Conservation (phyloP, 257 asterid species). For the Linaria vulgaris region DNA sequence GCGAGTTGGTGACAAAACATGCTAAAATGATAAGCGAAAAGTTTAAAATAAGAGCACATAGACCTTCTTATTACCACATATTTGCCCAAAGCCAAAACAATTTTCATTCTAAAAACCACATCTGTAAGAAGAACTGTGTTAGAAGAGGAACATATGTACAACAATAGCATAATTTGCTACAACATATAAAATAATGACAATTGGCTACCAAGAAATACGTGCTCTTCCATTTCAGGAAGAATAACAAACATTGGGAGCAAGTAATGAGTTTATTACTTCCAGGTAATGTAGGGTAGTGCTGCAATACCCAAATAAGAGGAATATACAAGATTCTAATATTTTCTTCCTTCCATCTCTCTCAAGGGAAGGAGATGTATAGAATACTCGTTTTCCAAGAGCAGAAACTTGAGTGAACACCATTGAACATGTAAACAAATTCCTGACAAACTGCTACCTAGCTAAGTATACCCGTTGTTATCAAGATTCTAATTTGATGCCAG, state of each 20-base stretch:
- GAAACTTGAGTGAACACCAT: background rate
- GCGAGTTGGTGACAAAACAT: background rate
- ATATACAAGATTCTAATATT: background rate
- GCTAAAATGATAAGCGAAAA: background rate
- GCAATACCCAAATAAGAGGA: slow-evolving; percentile 6
- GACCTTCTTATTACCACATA: background rate
- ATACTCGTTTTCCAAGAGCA: slow-evolving; percentile 15
- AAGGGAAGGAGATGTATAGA: slow-evolving; percentile 6
- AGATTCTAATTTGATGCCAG: slow-evolving; percentile 13
- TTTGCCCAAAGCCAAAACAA: background rate
- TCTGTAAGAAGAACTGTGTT: background rate
- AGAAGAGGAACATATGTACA: background rate
- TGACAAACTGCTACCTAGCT: background rate
- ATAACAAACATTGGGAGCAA: background rate
- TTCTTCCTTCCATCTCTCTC: background rate
- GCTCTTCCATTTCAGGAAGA: background rate
- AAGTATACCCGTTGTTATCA: background rate
- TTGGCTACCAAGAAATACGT: background rate
- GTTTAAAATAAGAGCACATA: slow-evolving; percentile 1
- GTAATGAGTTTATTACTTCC: slow-evolving; percentile 4
- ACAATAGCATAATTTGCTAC: background rate
- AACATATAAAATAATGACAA: background rate
- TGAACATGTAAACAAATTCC: background rate
- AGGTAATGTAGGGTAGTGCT: slow-evolving; percentile 7
- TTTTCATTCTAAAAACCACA: background rate